Conservation (phyloP, 2,329 filamentous ascomycete species). For the Blastomyces parvus region DNA sequence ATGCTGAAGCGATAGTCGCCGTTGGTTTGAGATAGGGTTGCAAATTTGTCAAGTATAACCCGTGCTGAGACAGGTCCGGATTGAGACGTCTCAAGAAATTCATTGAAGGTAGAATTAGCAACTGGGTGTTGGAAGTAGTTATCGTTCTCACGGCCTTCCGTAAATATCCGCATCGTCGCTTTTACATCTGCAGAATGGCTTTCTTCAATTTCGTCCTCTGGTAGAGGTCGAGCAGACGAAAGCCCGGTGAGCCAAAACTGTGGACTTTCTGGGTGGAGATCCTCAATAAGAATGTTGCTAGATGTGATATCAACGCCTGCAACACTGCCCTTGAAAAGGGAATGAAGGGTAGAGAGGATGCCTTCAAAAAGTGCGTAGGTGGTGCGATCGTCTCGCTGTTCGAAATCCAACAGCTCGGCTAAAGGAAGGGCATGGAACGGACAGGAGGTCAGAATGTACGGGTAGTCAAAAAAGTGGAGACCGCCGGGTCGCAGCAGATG, state of each 20-base stretch:
- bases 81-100: neutral
- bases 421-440: neutral
- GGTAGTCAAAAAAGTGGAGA: slow-evolving; percentile 1
- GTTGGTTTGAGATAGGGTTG: neutral
- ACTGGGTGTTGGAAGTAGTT: slow-evolving; percentile 2
- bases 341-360: slow-evolving; percentile 3
- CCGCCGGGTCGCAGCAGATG: neutral
- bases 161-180: neutral
- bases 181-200: neutral
- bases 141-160: neutral
- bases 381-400: neutral
- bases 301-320: neutral
- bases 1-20: neutral
- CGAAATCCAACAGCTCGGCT: neutral
- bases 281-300: neutral
- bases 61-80: neutral
- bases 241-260: slow-evolving; percentile 4
- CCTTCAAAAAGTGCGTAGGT: neutral
- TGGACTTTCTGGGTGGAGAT: neutral
- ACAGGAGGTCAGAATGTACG: slow-evolving; percentile 4
- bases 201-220: slow-evolving; percentile 1
- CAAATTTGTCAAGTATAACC: slow-evolving; percentile 3
- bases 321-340: neutral
- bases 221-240: slow-evolving; percentile 3
- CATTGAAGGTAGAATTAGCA: neutral